Evolutionary conservation across 345 rosid species (phyloP).

Genomic region (Brassica napus): Da-Ae NC_063446.1:23294001-23294500

Average conservation of each 20-base stretch:
- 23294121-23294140: background rate
- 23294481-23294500: background rate
- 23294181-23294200: constrained; percentile 19
- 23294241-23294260: constrained; percentile 19
- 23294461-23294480: background rate
- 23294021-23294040: constrained; percentile 25
- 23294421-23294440: background rate
- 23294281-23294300: constrained; percentile 26
- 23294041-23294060: constrained; percentile 33
- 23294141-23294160: constrained; percentile 9
- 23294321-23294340: constrained; percentile 7
- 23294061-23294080: constrained; percentile 20
- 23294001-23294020: constrained; percentile 33
- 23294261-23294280: constrained; percentile 26
- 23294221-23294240: constrained; percentile 19
- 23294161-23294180: background rate
- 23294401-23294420: background rate
- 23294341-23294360: background rate
- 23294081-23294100: constrained; percentile 23
- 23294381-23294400: background rate
- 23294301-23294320: constrained; percentile 22
- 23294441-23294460: too few relatives aligned
- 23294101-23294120: constrained; percentile 3
- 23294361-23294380: background rate
- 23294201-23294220: constrained; percentile 31